Base-by-base conservation (phyloP, 352 stramenopile species). In the Phytophthora uliginosa region DNA sequence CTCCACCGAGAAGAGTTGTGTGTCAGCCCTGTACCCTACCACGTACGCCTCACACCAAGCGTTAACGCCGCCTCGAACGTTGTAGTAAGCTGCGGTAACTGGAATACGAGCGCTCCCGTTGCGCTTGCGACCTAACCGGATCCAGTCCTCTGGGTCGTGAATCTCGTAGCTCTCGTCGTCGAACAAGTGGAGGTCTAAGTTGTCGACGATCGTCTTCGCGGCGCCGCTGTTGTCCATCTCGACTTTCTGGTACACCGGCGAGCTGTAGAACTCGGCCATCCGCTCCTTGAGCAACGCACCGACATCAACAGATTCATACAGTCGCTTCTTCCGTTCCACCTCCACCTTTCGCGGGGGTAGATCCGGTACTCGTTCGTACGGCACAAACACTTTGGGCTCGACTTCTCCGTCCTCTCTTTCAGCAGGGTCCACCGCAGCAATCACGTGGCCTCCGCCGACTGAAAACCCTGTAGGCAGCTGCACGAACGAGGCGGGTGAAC, bases 141-240 rank as follows among this genome's bases (percentile, higher is more conserved):
- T 86, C 90, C 90, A 97, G 22, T 93, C 81, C 4, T 78, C 59
- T 1, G 85, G 77, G 20, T 75, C 77, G 47, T 92, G 86, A 10
- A 89, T 82, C 64, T 97, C 90, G 64, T 84, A 97, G 59, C 82
- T 95, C 26, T 90, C 85, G 34, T 97, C 90, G 65, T 97, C 90
- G 31, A 97, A 97, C 24, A 85, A 52, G 42, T 93, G 76, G 5
- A 97, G 69, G 26, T 75, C 85, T 42, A 97, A 66, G 3, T 59
- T 78, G 18, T 92, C 85, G 18, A 95, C 70, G 45, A 95, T 82
- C 26, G 66, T 61, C 64, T 85, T 87, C 2, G 82, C 82, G 1
- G 78, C 64, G 36, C 85, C 84, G 20, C 85, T 93, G 15, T 67
- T 63, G 55, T 93, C 82, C 31, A 74, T 73, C 6, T 73, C 51